Percentiles rank a stretch among this genome's conserved stretches.
These are phyloP conservation scores for Sarocladium brachiariae DNA, from an alignment of 2,329 filamentous ascomycete genomes.

Conservation along the genomic window DNA sequence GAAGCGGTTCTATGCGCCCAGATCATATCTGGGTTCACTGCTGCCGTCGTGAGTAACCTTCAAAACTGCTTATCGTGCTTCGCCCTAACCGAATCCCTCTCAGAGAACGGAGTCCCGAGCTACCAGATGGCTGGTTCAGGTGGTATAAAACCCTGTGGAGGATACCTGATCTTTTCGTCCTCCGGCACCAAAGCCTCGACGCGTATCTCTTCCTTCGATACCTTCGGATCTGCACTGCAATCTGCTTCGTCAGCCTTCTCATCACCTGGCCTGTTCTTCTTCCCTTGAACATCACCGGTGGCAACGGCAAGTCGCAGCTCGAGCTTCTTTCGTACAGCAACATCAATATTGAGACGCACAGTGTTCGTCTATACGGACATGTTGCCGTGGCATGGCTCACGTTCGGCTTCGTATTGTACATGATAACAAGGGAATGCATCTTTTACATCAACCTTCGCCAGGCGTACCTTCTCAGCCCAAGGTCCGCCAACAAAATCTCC, in stretches of 20 bases:
- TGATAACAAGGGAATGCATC: slow-evolving; percentile 81
- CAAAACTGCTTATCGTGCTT: neutral
- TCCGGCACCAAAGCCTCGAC: slow-evolving; percentile 84
- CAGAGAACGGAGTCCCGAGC: slow-evolving; percentile 48
- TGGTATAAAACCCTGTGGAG: slow-evolving; percentile 59
- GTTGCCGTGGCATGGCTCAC: slow-evolving; percentile 72
- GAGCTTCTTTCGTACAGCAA: slow-evolving; percentile 32
- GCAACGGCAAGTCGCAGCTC: slow-evolving; percentile 57
- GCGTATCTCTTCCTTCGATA: slow-evolving; percentile 84
- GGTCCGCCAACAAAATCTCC: slow-evolving; percentile 80
- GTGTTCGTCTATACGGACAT: slow-evolving; percentile 70
- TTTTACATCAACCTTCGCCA: slow-evolving; percentile 93
- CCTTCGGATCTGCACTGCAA: slow-evolving; percentile 66
- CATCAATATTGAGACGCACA: slow-evolving; percentile 42
- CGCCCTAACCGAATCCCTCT: neutral
- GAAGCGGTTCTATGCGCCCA: slow-evolving; percentile 48
- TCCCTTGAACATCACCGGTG: slow-evolving; percentile 78
- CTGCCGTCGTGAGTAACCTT: slow-evolving; percentile 37
- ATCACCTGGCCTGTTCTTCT: slow-evolving; percentile 83
- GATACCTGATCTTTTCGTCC: slow-evolving; percentile 65
- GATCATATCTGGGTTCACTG: slow-evolving; percentile 42
- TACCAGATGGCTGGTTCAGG: slow-evolving; percentile 50
- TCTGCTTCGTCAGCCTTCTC: slow-evolving; percentile 71
- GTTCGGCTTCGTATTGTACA: slow-evolving; percentile 80
- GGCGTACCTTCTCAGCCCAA: slow-evolving; percentile 77